Evolutionary conservation across 1,139 yeast genomes (phyloP).

Genomic region (Candida pseudoviswanathii): DNA sequence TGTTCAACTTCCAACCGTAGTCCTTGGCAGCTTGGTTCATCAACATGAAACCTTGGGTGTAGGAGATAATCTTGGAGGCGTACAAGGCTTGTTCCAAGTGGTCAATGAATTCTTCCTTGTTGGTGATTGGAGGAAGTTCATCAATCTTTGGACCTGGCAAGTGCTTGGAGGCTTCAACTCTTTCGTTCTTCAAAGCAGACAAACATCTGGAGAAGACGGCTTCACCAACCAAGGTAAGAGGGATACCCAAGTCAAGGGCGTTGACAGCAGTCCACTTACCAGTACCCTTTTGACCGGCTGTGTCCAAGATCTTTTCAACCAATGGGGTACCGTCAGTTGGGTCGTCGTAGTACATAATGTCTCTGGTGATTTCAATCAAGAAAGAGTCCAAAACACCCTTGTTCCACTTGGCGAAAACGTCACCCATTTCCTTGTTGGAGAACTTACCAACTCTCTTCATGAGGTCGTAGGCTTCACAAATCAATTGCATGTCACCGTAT

Average conservation of each 20-base stretch:
- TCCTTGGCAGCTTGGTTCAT: slow-evolving; percentile 98
- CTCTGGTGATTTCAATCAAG: slow-evolving; percentile 96
- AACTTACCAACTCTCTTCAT: slow-evolving; percentile 94
- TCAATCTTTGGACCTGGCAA: slow-evolving; percentile 75
- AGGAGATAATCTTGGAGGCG: slow-evolving; percentile 97
- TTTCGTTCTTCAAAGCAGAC: slow-evolving; percentile 89
- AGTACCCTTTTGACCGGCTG: slow-evolving; percentile 99
- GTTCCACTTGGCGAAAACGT: slow-evolving; percentile 92
- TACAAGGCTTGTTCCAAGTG: slow-evolving; percentile 97
- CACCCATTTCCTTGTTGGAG: slow-evolving; percentile 89
- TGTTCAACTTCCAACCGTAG: slow-evolving; percentile 95
- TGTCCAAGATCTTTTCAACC: slow-evolving; percentile 93
- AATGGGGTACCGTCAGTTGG: slow-evolving; percentile 89
- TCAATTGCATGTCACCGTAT: slow-evolving; percentile 99
- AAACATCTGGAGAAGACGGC: slow-evolving; percentile 97
- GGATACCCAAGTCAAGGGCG: slow-evolving; percentile 97
- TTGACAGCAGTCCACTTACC: slow-evolving; percentile 99
- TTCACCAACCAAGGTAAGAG: slow-evolving; percentile 97
- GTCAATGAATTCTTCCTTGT: slow-evolving; percentile 77
- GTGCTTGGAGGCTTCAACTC: slow-evolving; percentile 78
- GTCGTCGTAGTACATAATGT: slow-evolving; percentile 82
- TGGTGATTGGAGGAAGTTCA: slow-evolving; percentile 58
- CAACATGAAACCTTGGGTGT: slow-evolving; percentile 99
- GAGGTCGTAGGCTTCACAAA: slow-evolving; percentile 95
- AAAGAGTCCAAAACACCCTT: slow-evolving; percentile 96